Evolutionary conservation across 805 yeast species (phyloP).

Genomic region (Lipomyces yamadae): DNA sequence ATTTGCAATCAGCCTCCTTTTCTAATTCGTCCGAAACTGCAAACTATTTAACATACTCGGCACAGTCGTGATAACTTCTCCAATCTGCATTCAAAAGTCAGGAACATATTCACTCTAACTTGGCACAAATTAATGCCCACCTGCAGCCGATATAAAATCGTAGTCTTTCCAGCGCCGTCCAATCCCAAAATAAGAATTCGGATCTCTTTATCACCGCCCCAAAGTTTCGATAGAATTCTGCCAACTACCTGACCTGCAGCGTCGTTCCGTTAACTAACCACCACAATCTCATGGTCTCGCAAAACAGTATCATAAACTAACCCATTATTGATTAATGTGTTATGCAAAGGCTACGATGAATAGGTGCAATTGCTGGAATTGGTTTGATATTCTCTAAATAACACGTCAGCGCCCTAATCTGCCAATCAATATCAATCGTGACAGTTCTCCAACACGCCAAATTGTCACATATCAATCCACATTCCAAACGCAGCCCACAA

Average conservation of each 20-base stretch:
- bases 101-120: neutral
- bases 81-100: conserved; percentile 50
- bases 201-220: conserved; percentile 78
- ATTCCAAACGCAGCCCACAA: neutral
- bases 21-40: neutral
- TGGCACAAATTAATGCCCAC: conserved; percentile 40
- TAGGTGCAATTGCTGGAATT: neutral
- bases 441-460: neutral
- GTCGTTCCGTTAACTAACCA: neutral
- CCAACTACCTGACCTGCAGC: conserved; percentile 80
- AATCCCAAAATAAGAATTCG: conserved; percentile 87
- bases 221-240: conserved; percentile 78
- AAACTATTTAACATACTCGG: conserved; percentile 54
- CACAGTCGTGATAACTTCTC: conserved; percentile 81
- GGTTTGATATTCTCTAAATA: neutral
- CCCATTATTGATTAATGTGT: conserved; percentile 8
- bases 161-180: conserved; percentile 94
- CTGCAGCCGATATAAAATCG: conserved; percentile 87
- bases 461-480: neutral
- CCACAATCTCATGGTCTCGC: neutral
- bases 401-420: neutral
- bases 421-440: neutral
- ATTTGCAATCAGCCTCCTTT: neutral
- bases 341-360: neutral
- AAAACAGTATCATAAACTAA: neutral